phyloP scores from a whole-genome alignment of 2,329 filamentous ascomycete species.

The Geosmithia morbida region DNA sequence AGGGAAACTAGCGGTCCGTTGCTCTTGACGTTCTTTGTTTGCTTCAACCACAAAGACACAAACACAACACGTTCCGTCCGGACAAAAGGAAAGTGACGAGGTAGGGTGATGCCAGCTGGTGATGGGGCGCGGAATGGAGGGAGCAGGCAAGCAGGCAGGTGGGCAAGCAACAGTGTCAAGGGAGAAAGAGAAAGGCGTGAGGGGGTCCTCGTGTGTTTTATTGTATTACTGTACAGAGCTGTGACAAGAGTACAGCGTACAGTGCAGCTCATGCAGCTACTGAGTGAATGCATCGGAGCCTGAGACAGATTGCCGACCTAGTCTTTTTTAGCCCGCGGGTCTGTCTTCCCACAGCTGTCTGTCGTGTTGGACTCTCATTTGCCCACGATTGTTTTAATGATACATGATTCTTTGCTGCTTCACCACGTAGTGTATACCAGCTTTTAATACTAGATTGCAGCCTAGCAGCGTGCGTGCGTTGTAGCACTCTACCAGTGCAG shows the following conservation, averaged over 20 bases:
- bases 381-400: background rate
- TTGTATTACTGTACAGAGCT: background rate
- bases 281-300: background rate
- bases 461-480: background rate
- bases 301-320: background rate
- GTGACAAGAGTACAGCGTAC: background rate
- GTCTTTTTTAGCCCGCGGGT: background rate
- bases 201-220: background rate
- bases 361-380: slow-evolving; percentile 3
- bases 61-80: background rate
- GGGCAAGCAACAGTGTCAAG: background rate
- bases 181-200: background rate
- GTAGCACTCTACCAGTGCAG: slow-evolving; percentile 15
- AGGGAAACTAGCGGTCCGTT: background rate
- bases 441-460: background rate
- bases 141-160: background rate
- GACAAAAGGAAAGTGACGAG: background rate
- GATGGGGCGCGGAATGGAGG: background rate
- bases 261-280: background rate
- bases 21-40: background rate
- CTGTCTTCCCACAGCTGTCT: background rate
- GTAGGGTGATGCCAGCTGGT: too few relatives aligned
- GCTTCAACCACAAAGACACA: background rate
- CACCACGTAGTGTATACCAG: background rate
- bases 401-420: background rate